These are phyloP conservation scores for Kernera saxatilis DNA, from an alignment of 345 rosid species.

Conservation along the genomic window DNA sequence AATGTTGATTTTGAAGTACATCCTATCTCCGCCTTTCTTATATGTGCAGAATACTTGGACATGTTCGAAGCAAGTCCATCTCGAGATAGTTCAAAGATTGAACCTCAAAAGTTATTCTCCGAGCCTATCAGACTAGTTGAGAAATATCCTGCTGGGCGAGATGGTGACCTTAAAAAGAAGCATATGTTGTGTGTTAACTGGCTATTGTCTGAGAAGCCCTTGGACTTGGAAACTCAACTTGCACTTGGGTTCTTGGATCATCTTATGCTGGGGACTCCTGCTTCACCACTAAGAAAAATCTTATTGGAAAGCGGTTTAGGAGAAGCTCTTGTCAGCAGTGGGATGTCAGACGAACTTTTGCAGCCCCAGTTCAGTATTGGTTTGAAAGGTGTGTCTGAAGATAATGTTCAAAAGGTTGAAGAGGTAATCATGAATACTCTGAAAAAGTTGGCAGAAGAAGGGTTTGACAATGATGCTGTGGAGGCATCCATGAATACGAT, in stretches of 20 bases:
- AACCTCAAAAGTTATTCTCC: conserved; percentile 57
- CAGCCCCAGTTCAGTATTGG: conserved; percentile 96
- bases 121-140: conserved; percentile 74
- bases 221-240: conserved; percentile 88
- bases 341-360: conserved; percentile 86
- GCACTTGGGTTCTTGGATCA: conserved; percentile 88
- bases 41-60: conserved; percentile 68
- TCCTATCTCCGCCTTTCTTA: conserved; percentile 16
- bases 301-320: conserved; percentile 95
- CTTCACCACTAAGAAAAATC: conserved; percentile 88
- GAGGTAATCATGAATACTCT: conserved; percentile 68
- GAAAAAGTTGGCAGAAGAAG: conserved; percentile 72
- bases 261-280: conserved; percentile 93
- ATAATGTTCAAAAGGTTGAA: conserved; percentile 72
- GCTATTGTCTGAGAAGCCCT: conserved; percentile 79
- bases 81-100: conserved; percentile 55
- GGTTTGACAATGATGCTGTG: conserved; percentile 82
- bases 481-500: conserved; percentile 99
- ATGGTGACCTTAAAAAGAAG: conserved; percentile 77
- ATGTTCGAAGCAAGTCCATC: conserved; percentile 67
- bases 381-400: conserved; percentile 78
- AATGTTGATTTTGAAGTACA: not conserved
- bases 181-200: conserved; percentile 94
- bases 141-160: conserved; percentile 82
- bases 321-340: conserved; percentile 89